A percentile compares a stretch with the other conserved stretches of the same genome.
Conservation (phyloP, 2,329 filamentous ascomycete species). For the Calonectria multiphialidica region DNA sequence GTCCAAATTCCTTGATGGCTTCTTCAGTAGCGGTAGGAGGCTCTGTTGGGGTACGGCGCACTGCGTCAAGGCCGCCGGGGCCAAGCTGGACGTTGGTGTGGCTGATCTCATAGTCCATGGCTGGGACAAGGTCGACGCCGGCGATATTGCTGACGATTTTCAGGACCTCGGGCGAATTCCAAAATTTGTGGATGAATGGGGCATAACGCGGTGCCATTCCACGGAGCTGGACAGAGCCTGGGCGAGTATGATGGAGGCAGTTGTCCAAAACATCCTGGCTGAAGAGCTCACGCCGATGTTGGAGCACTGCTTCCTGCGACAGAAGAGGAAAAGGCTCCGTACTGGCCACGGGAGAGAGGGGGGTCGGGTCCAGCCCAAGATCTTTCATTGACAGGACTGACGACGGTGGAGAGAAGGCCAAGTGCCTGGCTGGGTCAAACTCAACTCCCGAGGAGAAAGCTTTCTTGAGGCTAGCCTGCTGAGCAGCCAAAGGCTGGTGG, state of each 20-base stretch:
- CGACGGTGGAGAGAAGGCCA: slow-evolving; percentile 28
- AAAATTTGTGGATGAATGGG: slow-evolving; percentile 52
- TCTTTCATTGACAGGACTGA: slow-evolving; percentile 39
- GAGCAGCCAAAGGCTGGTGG: not conserved
- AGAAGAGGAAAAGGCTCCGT: slow-evolving; percentile 47
- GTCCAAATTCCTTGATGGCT: slow-evolving; percentile 23
- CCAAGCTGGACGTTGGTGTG: slow-evolving; percentile 64
- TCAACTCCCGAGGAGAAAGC: not conserved
- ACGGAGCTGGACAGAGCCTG: slow-evolving; percentile 43
- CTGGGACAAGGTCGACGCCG: slow-evolving; percentile 68
- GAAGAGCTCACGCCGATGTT: slow-evolving; percentile 39
- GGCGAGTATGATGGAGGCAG: slow-evolving; percentile 43
- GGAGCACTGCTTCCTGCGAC: slow-evolving; percentile 36
- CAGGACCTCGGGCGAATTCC: slow-evolving; percentile 68
- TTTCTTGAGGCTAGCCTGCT: not conserved
- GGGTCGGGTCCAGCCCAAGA: slow-evolving; percentile 31
- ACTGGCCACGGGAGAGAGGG: slow-evolving; percentile 41
- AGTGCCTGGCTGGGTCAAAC: slow-evolving; percentile 35
- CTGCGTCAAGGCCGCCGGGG: slow-evolving; percentile 31
- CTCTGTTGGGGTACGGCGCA: slow-evolving; percentile 42
- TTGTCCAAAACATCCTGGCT: slow-evolving; percentile 43
- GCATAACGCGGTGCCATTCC: slow-evolving; percentile 46
- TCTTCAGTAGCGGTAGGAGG: slow-evolving; percentile 39
- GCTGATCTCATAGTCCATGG: slow-evolving; percentile 68
- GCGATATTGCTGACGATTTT: slow-evolving; percentile 66